A percentile compares a stretch with the other conserved stretches of the same genome.
phyloP scores from a whole-genome alignment of 116 monocot genomes.

The Cymodocea nodosa region DNA sequence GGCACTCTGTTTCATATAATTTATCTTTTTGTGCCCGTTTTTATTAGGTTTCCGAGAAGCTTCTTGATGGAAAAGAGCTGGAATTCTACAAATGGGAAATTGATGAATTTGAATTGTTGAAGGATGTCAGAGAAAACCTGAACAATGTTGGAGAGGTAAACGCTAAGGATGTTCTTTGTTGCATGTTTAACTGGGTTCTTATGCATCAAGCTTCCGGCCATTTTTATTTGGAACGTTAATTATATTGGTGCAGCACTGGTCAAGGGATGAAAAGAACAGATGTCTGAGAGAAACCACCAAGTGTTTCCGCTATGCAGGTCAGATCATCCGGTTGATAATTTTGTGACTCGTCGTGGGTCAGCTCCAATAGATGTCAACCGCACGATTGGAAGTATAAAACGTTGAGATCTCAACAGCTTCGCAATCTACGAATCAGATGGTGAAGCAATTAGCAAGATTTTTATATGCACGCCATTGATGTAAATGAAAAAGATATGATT shows the following conservation, averaged over 20 bases:
- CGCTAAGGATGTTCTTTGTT: not conserved
- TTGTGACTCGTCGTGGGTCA: constrained; percentile 11
- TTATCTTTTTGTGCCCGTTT: not conserved
- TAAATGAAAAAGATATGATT: not conserved
- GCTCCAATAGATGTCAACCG: not conserved
- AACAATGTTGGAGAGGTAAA: constrained; percentile 78
- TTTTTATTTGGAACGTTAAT: not conserved
- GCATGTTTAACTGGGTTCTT: not conserved
- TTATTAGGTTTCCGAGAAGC: constrained; percentile 24
- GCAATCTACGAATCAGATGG: too few relatives aligned
- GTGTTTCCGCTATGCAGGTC: constrained; percentile 49
- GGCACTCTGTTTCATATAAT: not conserved
- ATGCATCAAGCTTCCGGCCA: not conserved
- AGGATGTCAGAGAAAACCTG: constrained; percentile 63
- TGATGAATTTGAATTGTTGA: constrained; percentile 41
- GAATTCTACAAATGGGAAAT: constrained; percentile 93
- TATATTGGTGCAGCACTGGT: constrained; percentile 60
- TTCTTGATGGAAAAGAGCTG: constrained; percentile 52
- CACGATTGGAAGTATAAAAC: too few relatives aligned
- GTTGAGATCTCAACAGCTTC: too few relatives aligned
- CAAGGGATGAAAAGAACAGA: constrained; percentile 74
- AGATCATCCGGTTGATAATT: constrained; percentile 78
- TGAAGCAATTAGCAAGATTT: too few relatives aligned
- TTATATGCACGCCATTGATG: too few relatives aligned
- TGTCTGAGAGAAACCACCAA: constrained; percentile 86